Percentiles rank a stretch among this genome's conserved stretches.
These are phyloP conservation scores for Diplogelasinospora grovesii DNA, from an alignment of 495 filamentous ascomycete genomes.

Conservation along the genomic window DNA sequence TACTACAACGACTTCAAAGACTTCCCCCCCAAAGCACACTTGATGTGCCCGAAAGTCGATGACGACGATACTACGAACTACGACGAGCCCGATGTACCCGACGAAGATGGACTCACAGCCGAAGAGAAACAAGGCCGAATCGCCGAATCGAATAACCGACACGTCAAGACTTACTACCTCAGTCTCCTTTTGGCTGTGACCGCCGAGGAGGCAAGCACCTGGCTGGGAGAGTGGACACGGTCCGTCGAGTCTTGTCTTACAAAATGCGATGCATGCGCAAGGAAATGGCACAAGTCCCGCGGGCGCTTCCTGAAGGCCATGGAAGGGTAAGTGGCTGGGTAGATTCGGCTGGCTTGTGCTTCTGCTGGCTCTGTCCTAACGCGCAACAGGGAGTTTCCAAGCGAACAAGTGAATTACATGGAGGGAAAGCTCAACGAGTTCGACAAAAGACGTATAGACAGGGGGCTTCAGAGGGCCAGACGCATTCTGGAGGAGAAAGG, in stretches of 20 bases:
- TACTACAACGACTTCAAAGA: constrained; percentile 25
- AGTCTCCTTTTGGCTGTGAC: constrained; percentile 63
- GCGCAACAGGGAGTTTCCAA: constrained; percentile 21
- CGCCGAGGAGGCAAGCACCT: constrained; percentile 51
- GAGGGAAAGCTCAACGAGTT: constrained; percentile 39
- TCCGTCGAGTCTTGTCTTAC: constrained; percentile 43
- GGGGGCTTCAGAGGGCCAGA: constrained; percentile 30
- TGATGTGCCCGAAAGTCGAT: constrained; percentile 38
- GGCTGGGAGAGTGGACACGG: constrained; percentile 53
- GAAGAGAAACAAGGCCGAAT: constrained; percentile 36
- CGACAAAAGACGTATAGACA: constrained; percentile 30
- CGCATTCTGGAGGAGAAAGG: constrained; percentile 32
- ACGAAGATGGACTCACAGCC: constrained; percentile 21
- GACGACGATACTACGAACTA: constrained; percentile 46
- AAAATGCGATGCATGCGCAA: constrained; percentile 72
- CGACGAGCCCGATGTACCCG: constrained; percentile 39
- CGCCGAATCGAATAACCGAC: constrained; percentile 44
- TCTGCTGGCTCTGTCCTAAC: constrained; percentile 37
- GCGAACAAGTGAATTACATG: constrained; percentile 27
- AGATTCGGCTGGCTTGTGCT: background rate
- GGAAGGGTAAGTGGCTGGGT: constrained; percentile 28
- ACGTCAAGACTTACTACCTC: constrained; percentile 53
- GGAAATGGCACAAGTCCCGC: constrained; percentile 65
- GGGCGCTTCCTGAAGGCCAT: constrained; percentile 23
- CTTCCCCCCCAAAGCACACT: constrained; percentile 26